Evolutionary conservation across 305 asterid species (phyloP), one percentile per base, ranked within the genome.

Genomic region (Caryopteris hybrid): DNA sequence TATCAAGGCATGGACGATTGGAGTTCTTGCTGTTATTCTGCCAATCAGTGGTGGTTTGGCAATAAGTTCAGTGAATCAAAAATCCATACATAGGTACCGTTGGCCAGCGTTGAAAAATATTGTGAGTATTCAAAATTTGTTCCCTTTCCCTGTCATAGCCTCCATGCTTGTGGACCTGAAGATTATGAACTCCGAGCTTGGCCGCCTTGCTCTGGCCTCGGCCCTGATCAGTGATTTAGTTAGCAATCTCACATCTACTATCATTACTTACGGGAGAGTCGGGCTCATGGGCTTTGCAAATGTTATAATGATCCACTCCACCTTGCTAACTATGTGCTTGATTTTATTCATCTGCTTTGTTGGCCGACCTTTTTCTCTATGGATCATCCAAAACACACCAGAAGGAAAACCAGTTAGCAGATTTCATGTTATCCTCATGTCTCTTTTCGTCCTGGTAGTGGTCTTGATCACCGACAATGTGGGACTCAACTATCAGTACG

Each of bases 141-240:
- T 72, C 70, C 80, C 97, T 6, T 93, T 93, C 63, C 97, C 99
- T 0, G 97, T 93, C 52, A 80, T 86, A 21, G 95, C 96, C 5
- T 62, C 92, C 27, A 83, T 83, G 78, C 95, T 93, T 4, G 87
- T 90, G 0, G 97, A 93, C 76, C 87, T 93, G 38, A 90, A 86
- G 66, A 88, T 93, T 66, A 87, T 90, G 87, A 90, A 93, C 81
- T 79, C 97, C 0, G 99, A 90, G 84, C 96, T 93, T n/a, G 97
- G 97, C 16, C 88, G 97, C 25, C 92, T 93, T 41, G 92, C 98
- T 25, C 60, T 93, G 56, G 87, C 96, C 11, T 69, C 92, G 1
- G 82, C 89, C 31, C 81, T 93, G 64, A 86, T 93, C 41, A 77
- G 95, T 21, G 97, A 93, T 80, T 27, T 93, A 5, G 13, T 84